A percentile compares a stretch with the other conserved stretches of the same genome.
Evolutionary conservation across 345 rosid species (phyloP).

Genomic region (Arabis alpina): DNA sequence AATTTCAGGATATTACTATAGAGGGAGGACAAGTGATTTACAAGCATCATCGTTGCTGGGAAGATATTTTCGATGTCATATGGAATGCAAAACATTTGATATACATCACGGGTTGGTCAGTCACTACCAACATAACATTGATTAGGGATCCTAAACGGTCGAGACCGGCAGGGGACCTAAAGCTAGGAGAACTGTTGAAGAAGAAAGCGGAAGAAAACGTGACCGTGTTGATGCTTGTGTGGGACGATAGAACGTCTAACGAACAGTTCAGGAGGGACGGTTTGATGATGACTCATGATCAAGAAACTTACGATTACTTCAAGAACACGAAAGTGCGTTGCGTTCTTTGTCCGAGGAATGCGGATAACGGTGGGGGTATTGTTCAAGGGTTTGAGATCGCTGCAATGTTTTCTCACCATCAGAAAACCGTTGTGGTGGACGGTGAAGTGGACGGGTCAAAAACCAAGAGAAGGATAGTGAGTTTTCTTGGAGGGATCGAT

Average conservation of each 20-base stretch:
- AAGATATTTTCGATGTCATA: constrained; percentile 75
- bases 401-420: constrained; percentile 81
- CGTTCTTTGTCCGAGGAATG: constrained; percentile 63
- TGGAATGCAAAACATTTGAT: constrained; percentile 59
- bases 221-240: constrained; percentile 68
- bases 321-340: constrained; percentile 62
- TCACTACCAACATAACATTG: constrained; percentile 56
- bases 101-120: constrained; percentile 88
- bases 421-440: constrained; percentile 73
- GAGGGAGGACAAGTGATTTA: constrained; percentile 34
- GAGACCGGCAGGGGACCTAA: constrained; percentile 40
- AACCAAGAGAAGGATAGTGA: constrained; percentile 57
- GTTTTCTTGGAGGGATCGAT: constrained; percentile 93
- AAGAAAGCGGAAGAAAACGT: constrained; percentile 68
- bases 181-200: constrained; percentile 63
- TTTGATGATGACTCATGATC: constrained; percentile 80
- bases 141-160: constrained; percentile 56
- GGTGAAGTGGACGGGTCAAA: constrained; percentile 32
- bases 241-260: constrained; percentile 82
- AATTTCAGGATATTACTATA: constrained; percentile 39
- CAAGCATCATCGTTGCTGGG: constrained; percentile 70
- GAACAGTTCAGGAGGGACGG: constrained; percentile 54
- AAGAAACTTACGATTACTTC: constrained; percentile 61
- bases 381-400: constrained; percentile 53
- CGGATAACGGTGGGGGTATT: constrained; percentile 51